Evolutionary conservation across 306 rosid genomes (phyloP), one percentile per base, ranked within the genome.

Genomic region (Mimosa bimucronata): DNA sequence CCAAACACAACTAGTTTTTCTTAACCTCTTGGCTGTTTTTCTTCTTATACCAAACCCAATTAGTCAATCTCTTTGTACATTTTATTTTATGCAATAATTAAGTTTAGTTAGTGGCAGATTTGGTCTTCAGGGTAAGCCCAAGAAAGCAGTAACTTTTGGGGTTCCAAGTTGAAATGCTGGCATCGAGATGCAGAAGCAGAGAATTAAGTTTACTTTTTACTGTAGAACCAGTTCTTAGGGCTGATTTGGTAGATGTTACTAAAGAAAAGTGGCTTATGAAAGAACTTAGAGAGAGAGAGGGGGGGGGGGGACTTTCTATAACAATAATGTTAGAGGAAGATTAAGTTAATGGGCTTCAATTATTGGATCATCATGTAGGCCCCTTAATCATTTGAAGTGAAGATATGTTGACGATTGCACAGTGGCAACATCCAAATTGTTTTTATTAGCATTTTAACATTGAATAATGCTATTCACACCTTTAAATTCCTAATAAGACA

Each of bases 351-450:
- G 52, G 80, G 21, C 73, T 57, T 79, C 26, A 75, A 83, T 70
- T 83, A 84, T 80, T 74, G 53, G 86, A 71, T 38, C 62, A 81
- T 79, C 44, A 71, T 71, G 90, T 85, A 82, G 89, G 88, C n/a
- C 90, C 92, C 5, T 82, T 89, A 80, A 91, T 93, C 92, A 93
- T 90, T 90, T 88, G 89, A 89, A 90, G 88, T 90, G 89, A 80
- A 78, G 88, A 89, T 85, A 58, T 38, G 73, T 81, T 69, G 74
- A 69, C 28, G 18, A 41, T 41, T 37, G 48, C 26, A 67, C 50
- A 67, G 5, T 66, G 34, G 26, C 7, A 62, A 66, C 71, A 30
- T 18, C 26, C 37, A 38, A 66, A 19, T 19, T 38, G 48, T 66
- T 66, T n/a, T n/a, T 37, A 38, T 66, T 19, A 38, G 5, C 38